Evolutionary conservation across 2,329 filamentous ascomycete species (phyloP), one percentile per base, ranked within the genome.

Genomic region (Phialocephala subalpina): DNA sequence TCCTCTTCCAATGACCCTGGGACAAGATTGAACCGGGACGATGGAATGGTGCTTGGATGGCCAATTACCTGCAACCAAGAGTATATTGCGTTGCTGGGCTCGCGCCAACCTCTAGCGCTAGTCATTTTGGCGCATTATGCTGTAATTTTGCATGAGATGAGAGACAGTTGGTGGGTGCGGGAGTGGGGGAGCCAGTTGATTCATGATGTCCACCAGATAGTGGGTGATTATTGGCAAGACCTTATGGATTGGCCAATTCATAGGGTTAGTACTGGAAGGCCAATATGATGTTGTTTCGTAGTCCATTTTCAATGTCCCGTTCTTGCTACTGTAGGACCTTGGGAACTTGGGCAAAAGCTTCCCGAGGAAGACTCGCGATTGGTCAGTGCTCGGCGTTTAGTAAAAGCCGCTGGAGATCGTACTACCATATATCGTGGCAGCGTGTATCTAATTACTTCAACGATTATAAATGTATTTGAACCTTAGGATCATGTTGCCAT

Each of bases 81-180:
- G n/a, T 78, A 75, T 60, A 72, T 74, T 14, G 62, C 40, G 2
- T 47, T 78, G 42, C 60, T 68, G 27, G 20, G 45, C 35, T 49
- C 35, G 1, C 64, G 25, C 0, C 38, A 45, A 6, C 64, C 61
- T 14, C 65, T 67, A 64, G 67, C 67, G 22, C 47, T 69, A n/a
- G 65, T 67, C 18, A 59, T 69, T 62, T 25, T 69, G n/a, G 65
- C 62, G 22, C 29, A 67, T 35, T 69, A 61, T 67, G 63, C 52
- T 27, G 67, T 65, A 16, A 42, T 64, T 25, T 47, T 68, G 1
- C 18, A 69, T 60, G 29, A 58, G 8, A 18, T 62, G 18, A 61
- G 63, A 57, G 49, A 66, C 25, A 29, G 6, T n/a, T 63, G 57
- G 58, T 68, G 66, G 67, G 35, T 36, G 3, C 52, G 18, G 33